Percentiles rank a stretch among this genome's conserved stretches.
Evolutionary conservation across 768 basidiomycete genomes (phyloP).

Genomic region (Agaricus subrufescens): DNA sequence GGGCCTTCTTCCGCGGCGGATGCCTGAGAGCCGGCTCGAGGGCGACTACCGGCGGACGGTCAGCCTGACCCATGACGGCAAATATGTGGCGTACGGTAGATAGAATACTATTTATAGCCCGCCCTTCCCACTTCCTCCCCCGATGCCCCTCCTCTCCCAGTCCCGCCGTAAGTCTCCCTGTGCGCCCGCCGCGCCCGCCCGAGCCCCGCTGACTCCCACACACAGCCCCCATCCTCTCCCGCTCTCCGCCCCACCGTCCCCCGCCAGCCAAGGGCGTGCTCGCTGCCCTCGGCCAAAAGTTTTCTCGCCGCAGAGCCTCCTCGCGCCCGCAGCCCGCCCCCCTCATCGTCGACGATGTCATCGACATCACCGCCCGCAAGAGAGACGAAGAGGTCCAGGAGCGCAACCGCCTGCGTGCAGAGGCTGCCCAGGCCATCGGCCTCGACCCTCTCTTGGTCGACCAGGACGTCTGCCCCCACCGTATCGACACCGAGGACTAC

Average conservation of each 20-base stretch:
- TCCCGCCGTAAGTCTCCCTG: no score
- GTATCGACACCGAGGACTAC: conserved; percentile 35
- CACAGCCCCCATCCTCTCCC: background rate
- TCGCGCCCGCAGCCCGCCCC: conserved; percentile 31
- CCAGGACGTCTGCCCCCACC: conserved; percentile 28
- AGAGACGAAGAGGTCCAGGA: conserved; percentile 67
- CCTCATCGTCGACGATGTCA: conserved; percentile 59
- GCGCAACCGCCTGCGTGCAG: conserved; percentile 68
- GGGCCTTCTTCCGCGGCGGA: conserved; percentile 32
- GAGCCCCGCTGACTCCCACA: conserved; percentile 10
- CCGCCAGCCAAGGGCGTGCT: conserved; percentile 20
- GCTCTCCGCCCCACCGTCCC: conserved; percentile 20
- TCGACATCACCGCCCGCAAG: conserved; percentile 59
- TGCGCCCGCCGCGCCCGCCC: background rate
- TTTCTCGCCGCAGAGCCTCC: conserved; percentile 41
- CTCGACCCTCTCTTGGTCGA: conserved; percentile 51
- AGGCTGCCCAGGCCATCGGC: conserved; percentile 74
- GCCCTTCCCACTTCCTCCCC: background rate
- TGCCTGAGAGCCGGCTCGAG: conserved; percentile 7
- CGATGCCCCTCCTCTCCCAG: conserved; percentile 5
- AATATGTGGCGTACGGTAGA: conserved; percentile 8
- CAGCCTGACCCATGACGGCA: conserved; percentile 6
- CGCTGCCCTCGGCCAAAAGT: conserved; percentile 44
- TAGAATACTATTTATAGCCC: background rate
- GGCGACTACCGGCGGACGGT: conserved; percentile 6